These are phyloP conservation scores for Auriscalpium orientale DNA, from an alignment of 768 basidiomycete genomes.

Conservation along the genomic window DNA sequence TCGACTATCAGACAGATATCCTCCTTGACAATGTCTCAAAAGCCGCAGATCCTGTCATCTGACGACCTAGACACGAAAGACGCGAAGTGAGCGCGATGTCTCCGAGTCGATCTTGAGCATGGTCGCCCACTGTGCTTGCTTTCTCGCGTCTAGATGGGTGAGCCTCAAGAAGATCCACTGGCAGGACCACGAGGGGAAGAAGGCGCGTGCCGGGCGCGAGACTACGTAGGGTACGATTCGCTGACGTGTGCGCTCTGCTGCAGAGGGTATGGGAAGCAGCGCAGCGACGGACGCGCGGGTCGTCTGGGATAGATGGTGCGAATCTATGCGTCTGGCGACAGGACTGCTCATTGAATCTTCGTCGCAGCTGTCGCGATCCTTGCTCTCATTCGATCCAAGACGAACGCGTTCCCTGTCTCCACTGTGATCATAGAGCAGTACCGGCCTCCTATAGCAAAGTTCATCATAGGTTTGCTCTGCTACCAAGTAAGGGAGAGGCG, in stretches of 20 bases:
- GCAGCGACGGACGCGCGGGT: constrained; percentile 70
- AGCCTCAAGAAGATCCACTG: constrained; percentile 77
- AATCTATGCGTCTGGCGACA: neutral
- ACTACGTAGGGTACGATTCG: neutral
- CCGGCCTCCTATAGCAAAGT: constrained; percentile 76
- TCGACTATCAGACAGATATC: no score
- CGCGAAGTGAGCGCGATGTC: constrained; percentile 6
- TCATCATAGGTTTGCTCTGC: constrained; percentile 54
- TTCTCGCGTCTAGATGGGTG: constrained; percentile 61
- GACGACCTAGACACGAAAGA: constrained; percentile 9
- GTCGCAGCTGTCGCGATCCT: constrained; percentile 74
- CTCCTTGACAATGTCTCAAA: constrained; percentile 4
- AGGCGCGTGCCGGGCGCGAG: constrained; percentile 34
- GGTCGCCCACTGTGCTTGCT: no score
- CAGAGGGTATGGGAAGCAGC: constrained; percentile 89
- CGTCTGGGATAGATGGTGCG: constrained; percentile 75
- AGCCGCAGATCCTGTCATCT: constrained; percentile 5
- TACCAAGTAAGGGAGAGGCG: neutral
- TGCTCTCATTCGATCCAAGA: constrained; percentile 70
- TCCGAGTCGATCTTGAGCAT: no score
- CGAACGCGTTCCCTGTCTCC: constrained; percentile 60
- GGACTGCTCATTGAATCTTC: neutral
- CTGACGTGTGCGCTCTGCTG: neutral
- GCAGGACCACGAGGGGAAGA: constrained; percentile 66
- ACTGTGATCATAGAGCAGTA: constrained; percentile 90